These are phyloP conservation scores for Nemania serpens DNA, from an alignment of 2,329 filamentous ascomycete species.

Conservation along the genomic window DNA sequence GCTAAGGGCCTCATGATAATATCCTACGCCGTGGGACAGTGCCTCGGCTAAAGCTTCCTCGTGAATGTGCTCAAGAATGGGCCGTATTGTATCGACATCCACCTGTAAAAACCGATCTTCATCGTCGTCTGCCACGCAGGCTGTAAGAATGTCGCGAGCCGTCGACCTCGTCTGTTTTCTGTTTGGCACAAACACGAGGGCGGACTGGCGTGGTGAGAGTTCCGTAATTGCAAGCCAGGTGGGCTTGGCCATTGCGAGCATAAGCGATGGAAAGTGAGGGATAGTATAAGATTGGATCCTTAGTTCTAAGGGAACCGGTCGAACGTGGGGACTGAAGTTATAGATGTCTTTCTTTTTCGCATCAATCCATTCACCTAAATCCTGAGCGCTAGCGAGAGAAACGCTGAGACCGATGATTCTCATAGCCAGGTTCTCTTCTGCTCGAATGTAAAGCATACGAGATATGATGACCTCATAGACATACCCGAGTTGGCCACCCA, in stretches of 20 bases:
- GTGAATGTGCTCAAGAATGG: conserved; percentile 80
- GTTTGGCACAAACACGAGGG: conserved; percentile 88
- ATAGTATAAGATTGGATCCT: conserved; percentile 96
- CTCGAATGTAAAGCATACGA: conserved; percentile 93
- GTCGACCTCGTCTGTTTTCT: conserved; percentile 91
- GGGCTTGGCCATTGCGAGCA: conserved; percentile 98
- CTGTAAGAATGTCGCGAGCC: conserved; percentile 83
- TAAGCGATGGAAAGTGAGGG: conserved; percentile 95
- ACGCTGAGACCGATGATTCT: conserved; percentile 90
- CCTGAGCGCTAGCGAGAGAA: conserved; percentile 87
- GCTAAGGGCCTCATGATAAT: conserved; percentile 94
- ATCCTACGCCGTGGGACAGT: conserved; percentile 90
- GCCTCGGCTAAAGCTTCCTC: conserved; percentile 88
- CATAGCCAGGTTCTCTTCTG: conserved; percentile 82
- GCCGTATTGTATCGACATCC: conserved; percentile 78
- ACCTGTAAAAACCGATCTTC: conserved; percentile 93
- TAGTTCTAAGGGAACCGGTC: conserved; percentile 86
- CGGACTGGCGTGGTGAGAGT: conserved; percentile 85
- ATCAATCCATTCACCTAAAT: conserved; percentile 97
- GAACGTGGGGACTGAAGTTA: conserved; percentile 94
- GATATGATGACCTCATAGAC: conserved; percentile 97
- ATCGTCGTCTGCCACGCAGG: conserved; percentile 84
- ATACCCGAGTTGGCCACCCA: conserved; percentile 84
- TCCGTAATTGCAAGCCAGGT: conserved; percentile 88
- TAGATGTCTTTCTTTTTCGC: conserved; percentile 98